A percentile compares a stretch with the other conserved stretches of the same genome.
phyloP scores from a whole-genome alignment of 768 basidiomycete species.

The Leccinum variicolor region DNA sequence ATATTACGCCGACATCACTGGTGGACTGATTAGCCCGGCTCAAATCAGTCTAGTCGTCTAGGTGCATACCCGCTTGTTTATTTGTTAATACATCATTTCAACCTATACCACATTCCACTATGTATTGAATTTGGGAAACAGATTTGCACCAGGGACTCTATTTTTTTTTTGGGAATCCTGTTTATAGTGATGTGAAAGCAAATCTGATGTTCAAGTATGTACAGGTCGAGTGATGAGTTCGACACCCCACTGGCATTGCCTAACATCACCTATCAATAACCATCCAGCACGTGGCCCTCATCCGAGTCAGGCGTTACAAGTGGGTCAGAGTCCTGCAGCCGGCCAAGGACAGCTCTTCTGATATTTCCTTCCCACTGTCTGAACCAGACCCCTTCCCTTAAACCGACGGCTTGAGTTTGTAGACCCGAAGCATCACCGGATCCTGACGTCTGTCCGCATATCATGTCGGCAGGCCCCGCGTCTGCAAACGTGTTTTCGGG shows the following conservation, averaged over 20 bases:
- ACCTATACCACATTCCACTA: constrained; percentile 7
- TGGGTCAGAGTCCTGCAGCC: constrained; percentile 36
- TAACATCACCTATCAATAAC: too few relatives aligned
- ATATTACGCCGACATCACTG: background rate
- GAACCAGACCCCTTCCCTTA: constrained; percentile 78
- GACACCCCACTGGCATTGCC: too few relatives aligned
- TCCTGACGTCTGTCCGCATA: constrained; percentile 19
- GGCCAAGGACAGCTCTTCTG: constrained; percentile 49
- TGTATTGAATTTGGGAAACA: background rate
- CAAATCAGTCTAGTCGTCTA: background rate
- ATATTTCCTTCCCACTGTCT: constrained; percentile 72
- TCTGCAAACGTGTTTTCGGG: constrained; percentile 5
- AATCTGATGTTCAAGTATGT: too few relatives aligned
- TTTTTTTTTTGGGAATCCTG: too few relatives aligned
- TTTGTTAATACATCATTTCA: constrained; percentile 15
- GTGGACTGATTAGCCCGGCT: background rate
- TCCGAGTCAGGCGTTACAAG: constrained; percentile 28
- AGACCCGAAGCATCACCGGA: constrained; percentile 26
- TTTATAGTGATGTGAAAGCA: too few relatives aligned
- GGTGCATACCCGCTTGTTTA: constrained; percentile 12
- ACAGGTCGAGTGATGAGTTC: too few relatives aligned
- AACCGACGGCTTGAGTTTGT: constrained; percentile 46
- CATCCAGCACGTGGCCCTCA: constrained; percentile 23
- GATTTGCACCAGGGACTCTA: constrained; percentile 1
- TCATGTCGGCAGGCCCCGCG: background rate